Percentiles rank a stretch among this genome's conserved stretches.
Evolutionary conservation across 179 eudicot genomes (phyloP).

Genomic region (Silene coronaria): DNA sequence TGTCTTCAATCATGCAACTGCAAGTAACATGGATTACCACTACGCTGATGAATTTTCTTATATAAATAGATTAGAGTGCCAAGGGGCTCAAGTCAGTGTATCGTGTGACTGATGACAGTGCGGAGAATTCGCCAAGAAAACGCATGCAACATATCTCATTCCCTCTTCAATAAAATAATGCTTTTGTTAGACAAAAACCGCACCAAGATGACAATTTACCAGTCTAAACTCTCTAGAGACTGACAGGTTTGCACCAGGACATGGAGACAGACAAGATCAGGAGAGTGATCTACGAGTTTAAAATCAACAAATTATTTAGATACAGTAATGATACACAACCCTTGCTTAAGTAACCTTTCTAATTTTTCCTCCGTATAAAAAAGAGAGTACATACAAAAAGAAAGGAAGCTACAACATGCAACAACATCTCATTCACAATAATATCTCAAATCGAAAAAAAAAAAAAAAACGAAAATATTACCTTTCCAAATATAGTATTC

Average conservation of each 20-base stretch:
- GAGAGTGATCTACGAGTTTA: background rate
- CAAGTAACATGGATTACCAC: background rate
- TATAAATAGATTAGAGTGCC: too few species aligned
- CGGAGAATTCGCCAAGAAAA: background rate
- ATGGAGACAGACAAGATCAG: background rate
- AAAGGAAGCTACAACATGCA: background rate
- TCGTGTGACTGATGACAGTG: background rate
- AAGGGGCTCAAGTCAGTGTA: too few species aligned
- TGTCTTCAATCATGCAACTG: background rate
- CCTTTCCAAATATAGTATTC: conserved; percentile 95
- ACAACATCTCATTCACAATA: background rate
- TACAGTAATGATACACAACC: too few species aligned
- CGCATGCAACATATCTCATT: background rate
- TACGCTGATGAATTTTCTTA: background rate
- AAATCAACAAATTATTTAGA: background rate
- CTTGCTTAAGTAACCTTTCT: background rate
- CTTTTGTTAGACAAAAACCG: too few species aligned
- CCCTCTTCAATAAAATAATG: too few species aligned
- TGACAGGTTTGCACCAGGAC: background rate
- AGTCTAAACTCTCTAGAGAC: too few species aligned
- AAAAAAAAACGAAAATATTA: background rate
- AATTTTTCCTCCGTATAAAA: background rate
- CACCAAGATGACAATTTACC: too few species aligned
- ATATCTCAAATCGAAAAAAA: background rate
- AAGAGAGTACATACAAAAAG: background rate